Conservation (phyloP, 139 green algal species). For the Chlorella sorokiniana region DNA sequence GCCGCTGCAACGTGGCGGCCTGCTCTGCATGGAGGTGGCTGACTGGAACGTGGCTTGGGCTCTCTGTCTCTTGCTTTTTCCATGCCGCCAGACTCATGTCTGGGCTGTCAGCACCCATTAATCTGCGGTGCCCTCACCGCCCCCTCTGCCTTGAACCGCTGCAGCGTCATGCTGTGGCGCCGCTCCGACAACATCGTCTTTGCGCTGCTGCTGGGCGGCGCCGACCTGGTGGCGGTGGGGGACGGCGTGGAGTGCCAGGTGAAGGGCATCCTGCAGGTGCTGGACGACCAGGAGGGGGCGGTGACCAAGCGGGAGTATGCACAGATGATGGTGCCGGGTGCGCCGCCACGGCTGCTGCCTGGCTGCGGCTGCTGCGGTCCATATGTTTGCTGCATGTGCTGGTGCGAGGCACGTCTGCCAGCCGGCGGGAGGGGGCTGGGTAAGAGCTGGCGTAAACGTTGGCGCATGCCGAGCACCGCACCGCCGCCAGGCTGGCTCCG, state of each 20-base stretch:
- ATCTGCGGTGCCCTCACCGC: not conserved
- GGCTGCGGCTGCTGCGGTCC: not conserved
- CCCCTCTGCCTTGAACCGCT: slow-evolving; percentile 44
- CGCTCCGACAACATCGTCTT: slow-evolving; percentile 79
- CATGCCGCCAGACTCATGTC: not conserved
- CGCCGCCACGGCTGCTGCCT: not conserved
- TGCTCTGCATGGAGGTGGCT: not conserved
- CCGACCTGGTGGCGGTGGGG: slow-evolving; percentile 53
- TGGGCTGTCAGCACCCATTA: not conserved
- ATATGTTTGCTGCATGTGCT: no score
- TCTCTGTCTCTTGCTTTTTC: no score
- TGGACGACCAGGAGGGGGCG: slow-evolving; percentile 74
- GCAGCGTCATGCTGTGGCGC: slow-evolving; percentile 83
- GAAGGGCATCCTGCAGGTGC: slow-evolving; percentile 82
- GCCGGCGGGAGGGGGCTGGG: no score
- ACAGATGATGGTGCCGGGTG: slow-evolving; percentile 48
- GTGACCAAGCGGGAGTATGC: slow-evolving; percentile 83
- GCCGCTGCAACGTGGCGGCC: not conserved
- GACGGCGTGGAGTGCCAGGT: slow-evolving; percentile 76
- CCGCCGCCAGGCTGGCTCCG: no score
- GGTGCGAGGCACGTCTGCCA: no score
- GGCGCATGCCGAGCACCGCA: no score
- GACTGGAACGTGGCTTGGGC: no score
- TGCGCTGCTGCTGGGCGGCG: slow-evolving; percentile 71
- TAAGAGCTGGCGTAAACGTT: no score